A percentile compares a stretch with the other conserved stretches of the same genome.
Conservation (phyloP, 768 basidiomycete species). For the Paxillus rubicundulus region DNA sequence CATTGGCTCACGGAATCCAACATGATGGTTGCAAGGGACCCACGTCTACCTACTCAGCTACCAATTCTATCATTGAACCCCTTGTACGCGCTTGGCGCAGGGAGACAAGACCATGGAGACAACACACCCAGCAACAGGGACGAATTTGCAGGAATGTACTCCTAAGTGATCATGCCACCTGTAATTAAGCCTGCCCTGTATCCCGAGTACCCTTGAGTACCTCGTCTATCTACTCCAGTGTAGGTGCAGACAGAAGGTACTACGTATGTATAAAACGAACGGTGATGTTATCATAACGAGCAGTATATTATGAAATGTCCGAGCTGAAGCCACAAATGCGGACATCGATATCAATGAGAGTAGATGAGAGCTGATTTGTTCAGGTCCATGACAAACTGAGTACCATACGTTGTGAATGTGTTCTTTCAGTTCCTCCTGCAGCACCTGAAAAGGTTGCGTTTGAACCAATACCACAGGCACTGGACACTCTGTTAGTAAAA, state of each 20-base stretch:
- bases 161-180: slow-evolving; percentile 31
- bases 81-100: slow-evolving; percentile 10
- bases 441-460: slow-evolving; percentile 76
- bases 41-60: slow-evolving; percentile 9
- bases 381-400: slow-evolving; percentile 23
- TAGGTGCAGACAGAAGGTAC: slow-evolving; percentile 21
- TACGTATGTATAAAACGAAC: slow-evolving; percentile 13
- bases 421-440: slow-evolving; percentile 65
- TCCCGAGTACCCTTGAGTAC: slow-evolving; percentile 13
- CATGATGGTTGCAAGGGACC: slow-evolving; percentile 19
- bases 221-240: slow-evolving; percentile 23
- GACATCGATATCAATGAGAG: slow-evolving; percentile 27
- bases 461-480: slow-evolving; percentile 84
- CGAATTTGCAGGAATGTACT: slow-evolving; percentile 58
- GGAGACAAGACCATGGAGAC: not conserved
- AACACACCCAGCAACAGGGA: slow-evolving; percentile 23
- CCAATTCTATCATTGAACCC: slow-evolving; percentile 19
- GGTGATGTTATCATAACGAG: slow-evolving; percentile 14
- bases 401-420: slow-evolving; percentile 7
- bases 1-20: slow-evolving; percentile 22
- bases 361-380: slow-evolving; percentile 29
- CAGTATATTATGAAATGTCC: slow-evolving; percentile 28
- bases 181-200: slow-evolving; percentile 13
- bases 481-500: slow-evolving; percentile 26
- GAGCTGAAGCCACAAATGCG: slow-evolving; percentile 7